Evolutionary conservation across 2,329 filamentous ascomycete species (phyloP), one percentile per base, ranked within the genome.

Genomic region (Trichoderma sp.): DNA sequence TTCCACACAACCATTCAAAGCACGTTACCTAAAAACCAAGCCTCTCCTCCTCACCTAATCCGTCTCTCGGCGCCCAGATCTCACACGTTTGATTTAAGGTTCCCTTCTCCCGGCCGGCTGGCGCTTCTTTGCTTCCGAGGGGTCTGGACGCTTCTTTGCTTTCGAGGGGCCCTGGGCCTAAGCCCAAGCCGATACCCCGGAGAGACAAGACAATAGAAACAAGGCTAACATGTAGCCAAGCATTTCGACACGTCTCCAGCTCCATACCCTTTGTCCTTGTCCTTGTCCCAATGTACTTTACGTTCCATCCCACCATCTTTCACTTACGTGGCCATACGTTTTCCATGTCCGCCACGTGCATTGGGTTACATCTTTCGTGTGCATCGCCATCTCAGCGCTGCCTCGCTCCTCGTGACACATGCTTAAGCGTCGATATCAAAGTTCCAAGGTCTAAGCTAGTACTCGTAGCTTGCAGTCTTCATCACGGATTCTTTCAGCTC

Each of bases 41-140:
- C 14, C 35, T n/a, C 16, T 24, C 38, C 45, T 65, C 71, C 33
- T 35, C 33, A 35, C 35, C 31, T 56, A 65, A 7, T 14, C 64
- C 31, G 41, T 45, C 38, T 35, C 53, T 35, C 53, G 24, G 18
- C 59, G 18, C n/a, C 45, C n/a, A 27, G 35, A 27, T 38, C 59
- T 75, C 71, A 69, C 64, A 76, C 75, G 75, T 76, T 76, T 65
- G 75, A 75, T 75, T 38, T 14, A 35, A 35, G 33, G 33, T 35
- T 64, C 75, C 75, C 38, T 74, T 71, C 64, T 69, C 18, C 75
- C 71, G 71, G 38, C 24, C 33, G 14, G 21, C 33, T 31, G 21
- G 31, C 14, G 24, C 53, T 21, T 14, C 24, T 24, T 24, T 71
- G 24, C 50, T 29, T 33, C 16, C 63, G 31, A 31, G 24, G 31